phyloP scores from a whole-genome alignment of 176 grass and related monocot species.

The sorghum (Sorghum bicolor) region DNA sequence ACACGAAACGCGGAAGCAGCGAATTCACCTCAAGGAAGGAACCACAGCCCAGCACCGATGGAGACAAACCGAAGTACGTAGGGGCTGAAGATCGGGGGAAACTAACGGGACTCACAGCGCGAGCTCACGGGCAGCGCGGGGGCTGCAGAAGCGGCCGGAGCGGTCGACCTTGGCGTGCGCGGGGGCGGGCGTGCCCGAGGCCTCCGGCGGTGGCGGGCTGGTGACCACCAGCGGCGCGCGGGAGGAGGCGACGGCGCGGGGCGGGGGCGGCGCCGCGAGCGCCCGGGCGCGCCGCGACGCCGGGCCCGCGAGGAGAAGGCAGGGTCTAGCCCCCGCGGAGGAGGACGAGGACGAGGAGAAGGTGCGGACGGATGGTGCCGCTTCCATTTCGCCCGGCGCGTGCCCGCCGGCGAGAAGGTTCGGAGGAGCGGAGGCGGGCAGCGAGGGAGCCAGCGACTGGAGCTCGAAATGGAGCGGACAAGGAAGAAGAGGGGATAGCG shows the following conservation, averaged over 20 bases:
- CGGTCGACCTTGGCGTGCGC: constrained; percentile 54
- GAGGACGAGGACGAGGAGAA: neutral
- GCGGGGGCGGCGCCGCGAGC: neutral
- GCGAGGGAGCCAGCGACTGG: neutral
- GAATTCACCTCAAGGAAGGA: neutral
- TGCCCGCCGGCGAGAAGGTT: constrained; percentile 23
- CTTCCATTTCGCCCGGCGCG: constrained; percentile 31
- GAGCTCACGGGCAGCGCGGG: constrained; percentile 86
- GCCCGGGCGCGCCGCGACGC: neutral
- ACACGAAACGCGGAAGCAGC: neutral
- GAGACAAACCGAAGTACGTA: neutral
- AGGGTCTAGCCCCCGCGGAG: neutral
- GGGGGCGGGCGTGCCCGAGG: neutral
- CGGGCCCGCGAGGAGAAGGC: neutral
- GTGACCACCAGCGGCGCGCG: constrained; percentile 24
- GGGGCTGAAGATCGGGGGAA: neutral
- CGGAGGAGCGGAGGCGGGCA: neutral
- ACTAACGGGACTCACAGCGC: constrained; percentile 73
- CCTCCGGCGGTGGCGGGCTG: neutral
- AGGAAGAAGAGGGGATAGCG: constrained; percentile 15
- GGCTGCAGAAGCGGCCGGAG: constrained; percentile 79
- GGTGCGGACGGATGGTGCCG: neutral
- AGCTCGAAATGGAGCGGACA: constrained; percentile 11
- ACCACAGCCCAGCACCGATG: neutral
- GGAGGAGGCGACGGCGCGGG: constrained; percentile 37